Evolutionary conservation across 371 early-diverging fungal genomes (phyloP), one percentile per base, ranked within the genome.

Genomic region (Rhizopus sp.): DNA sequence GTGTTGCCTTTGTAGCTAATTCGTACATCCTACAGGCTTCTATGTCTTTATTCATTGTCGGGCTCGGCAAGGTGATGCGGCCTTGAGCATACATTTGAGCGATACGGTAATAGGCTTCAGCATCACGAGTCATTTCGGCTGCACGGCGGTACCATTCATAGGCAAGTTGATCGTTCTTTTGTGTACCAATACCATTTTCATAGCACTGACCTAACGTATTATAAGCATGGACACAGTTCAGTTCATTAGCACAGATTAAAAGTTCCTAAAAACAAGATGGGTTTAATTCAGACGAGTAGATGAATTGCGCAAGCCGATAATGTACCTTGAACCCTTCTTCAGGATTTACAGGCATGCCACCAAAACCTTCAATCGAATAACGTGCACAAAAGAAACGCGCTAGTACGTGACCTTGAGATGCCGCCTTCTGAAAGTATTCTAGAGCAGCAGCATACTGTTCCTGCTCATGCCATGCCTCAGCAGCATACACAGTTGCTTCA

Each of bases 111-210:
- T 69, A 70, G 5, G 78, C 75, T 54, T 78, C 78, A 12, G 72
- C 57, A 40, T 78, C 78, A 44, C 55, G 54, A 3, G 73, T 73
- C 0, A 49, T 37, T 50, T 72, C 57, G 0, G 71, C 74, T 9
- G 80, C 72, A 35, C 61, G 66, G 15, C 56, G 38, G 39, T 76
- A 79, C 74, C 75, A 76, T 52, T 64, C 61, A 23, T 69, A 51
- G 5, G 80, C 80, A 44, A 62, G 67, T n/a, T 63, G 64, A 35
- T 86, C 73, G 53, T 87, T 62, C 59, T 80, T 73, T 7, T 57
- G 16, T 4, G 68, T 68, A 3, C 80, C 80, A 34, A 76, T 57
- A 7, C 77, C 80, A 37, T 68, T 67, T 58, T 76, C 77, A 55
- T 79, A 67, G 40, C 80, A 79, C 44, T 74, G 76, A 0, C 71